phyloP scores from a whole-genome alignment of 768 basidiomycete genomes.

The Boletus tylopilopsis region DNA sequence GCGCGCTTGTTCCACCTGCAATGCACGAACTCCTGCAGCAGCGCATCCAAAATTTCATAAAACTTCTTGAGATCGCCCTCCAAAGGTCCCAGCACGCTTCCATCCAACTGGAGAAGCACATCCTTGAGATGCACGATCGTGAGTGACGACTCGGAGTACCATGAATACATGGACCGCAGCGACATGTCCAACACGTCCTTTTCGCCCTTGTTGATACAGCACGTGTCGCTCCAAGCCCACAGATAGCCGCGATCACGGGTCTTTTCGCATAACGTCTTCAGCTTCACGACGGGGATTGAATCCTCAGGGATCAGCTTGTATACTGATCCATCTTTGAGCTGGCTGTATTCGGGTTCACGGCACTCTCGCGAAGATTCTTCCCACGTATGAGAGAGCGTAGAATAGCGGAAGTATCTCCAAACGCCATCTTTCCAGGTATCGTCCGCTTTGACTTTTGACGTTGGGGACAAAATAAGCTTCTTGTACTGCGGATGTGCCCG shows the following conservation, averaged over 20 bases:
- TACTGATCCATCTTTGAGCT: slow-evolving; percentile 1
- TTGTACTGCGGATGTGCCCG: slow-evolving; percentile 12
- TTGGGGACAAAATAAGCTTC: slow-evolving; percentile 8
- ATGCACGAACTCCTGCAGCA: slow-evolving; percentile 2
- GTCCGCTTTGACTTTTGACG: background rate
- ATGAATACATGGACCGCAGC: slow-evolving; percentile 24
- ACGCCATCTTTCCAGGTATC: background rate
- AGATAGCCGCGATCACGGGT: slow-evolving; percentile 4
- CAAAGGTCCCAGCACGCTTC: no score
- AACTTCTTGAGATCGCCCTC: background rate
- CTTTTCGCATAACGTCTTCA: slow-evolving; percentile 12
- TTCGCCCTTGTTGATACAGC: slow-evolving; percentile 25
- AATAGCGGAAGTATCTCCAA: slow-evolving; percentile 12
- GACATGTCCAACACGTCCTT: slow-evolving; percentile 12
- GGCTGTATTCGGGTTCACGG: slow-evolving; percentile 5
- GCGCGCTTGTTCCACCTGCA: slow-evolving; percentile 24
- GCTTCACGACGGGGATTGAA: background rate
- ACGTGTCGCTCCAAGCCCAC: slow-evolving; percentile 27
- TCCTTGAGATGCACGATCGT: slow-evolving; percentile 23
- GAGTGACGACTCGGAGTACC: slow-evolving; percentile 24
- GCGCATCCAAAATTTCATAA: background rate
- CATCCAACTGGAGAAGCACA: slow-evolving; percentile 2
- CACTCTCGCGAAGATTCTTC: no score
- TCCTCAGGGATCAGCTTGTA: slow-evolving; percentile 1
- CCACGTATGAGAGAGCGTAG: slow-evolving; percentile 22